Conservation (phyloP, 2,329 filamentous ascomycete species). For the Fusarium chlamydosporum region DNA sequence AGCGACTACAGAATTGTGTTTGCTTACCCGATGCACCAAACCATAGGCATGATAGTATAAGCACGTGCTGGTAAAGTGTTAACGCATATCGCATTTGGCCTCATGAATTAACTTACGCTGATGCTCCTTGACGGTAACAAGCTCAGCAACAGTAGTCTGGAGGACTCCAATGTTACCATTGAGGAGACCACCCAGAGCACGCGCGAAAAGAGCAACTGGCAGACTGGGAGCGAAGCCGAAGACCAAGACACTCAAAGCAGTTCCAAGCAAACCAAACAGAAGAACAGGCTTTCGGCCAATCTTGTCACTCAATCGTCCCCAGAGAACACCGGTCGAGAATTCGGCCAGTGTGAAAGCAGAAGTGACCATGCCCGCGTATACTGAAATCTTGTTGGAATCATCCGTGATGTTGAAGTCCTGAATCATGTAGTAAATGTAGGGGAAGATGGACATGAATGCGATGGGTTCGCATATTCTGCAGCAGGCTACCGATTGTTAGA, state of each 20-base stretch:
- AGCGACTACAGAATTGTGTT: not conserved
- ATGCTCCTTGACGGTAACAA: slow-evolving; percentile 93
- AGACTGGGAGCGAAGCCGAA: slow-evolving; percentile 92
- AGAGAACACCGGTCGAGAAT: slow-evolving; percentile 91
- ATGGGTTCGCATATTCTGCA: slow-evolving; percentile 98
- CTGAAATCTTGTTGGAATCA: slow-evolving; percentile 82
- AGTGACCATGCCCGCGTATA: slow-evolving; percentile 96
- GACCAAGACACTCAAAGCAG: slow-evolving; percentile 89
- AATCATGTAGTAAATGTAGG: slow-evolving; percentile 98
- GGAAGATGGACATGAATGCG: slow-evolving; percentile 99
- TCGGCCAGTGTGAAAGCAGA: slow-evolving; percentile 97
- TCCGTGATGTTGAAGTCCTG: slow-evolving; percentile 88
- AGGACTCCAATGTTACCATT: slow-evolving; percentile 98
- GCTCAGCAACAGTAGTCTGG: slow-evolving; percentile 93
- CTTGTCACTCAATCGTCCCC: slow-evolving; percentile 92
- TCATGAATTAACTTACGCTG: slow-evolving; percentile 73
- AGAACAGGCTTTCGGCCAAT: slow-evolving; percentile 94
- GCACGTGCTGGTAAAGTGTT: slow-evolving; percentile 75
- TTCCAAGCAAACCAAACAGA: slow-evolving; percentile 89
- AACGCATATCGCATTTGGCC: slow-evolving; percentile 29
- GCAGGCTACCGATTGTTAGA: slow-evolving; percentile 70
- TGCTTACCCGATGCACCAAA: slow-evolving; percentile 92
- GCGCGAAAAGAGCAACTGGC: slow-evolving; percentile 85
- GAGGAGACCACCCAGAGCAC: slow-evolving; percentile 88
- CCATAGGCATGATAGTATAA: slow-evolving; percentile 97